These are phyloP conservation scores for Luvunga scandens DNA, from an alignment of 345 rosid species.

Conservation along the genomic window DNA sequence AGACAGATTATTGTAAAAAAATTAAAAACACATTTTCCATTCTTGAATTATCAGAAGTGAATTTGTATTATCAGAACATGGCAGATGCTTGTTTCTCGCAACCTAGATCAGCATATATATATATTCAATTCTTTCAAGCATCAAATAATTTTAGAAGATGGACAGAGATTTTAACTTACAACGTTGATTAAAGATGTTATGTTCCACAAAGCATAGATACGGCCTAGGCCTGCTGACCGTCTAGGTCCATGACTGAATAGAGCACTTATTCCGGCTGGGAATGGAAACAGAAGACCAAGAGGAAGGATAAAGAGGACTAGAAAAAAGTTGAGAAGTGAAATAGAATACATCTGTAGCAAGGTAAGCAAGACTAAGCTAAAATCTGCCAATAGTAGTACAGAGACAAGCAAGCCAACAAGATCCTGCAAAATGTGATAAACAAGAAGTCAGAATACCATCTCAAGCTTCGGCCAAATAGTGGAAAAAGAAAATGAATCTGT, in stretches of 20 bases:
- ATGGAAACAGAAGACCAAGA: slow-evolving; percentile 72
- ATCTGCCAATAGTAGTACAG: slow-evolving; percentile 75
- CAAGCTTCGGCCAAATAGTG: neutral
- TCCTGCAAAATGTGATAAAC: slow-evolving; percentile 45
- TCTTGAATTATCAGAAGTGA: neutral
- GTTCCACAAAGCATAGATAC: slow-evolving; percentile 88
- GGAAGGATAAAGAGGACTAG: slow-evolving; percentile 70
- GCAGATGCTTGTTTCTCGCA: neutral
- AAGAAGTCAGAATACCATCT: slow-evolving; percentile 10
- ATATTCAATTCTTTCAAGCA: neutral
- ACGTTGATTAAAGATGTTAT: slow-evolving; percentile 71
- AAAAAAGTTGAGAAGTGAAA: slow-evolving; percentile 62
- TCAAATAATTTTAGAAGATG: neutral
- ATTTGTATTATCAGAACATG: neutral
- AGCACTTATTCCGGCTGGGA: slow-evolving; percentile 93
- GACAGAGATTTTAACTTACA: slow-evolving; percentile 48
- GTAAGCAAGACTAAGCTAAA: slow-evolving; percentile 83
- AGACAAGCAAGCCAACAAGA: slow-evolving; percentile 82
- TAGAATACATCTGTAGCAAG: slow-evolving; percentile 87
- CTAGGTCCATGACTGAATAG: slow-evolving; percentile 89
- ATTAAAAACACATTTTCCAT: neutral
- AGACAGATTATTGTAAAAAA: too few relatives aligned
- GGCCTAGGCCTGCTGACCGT: slow-evolving; percentile 81
- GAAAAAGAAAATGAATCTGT: neutral
- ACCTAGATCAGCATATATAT: neutral